phyloP scores from a whole-genome alignment of 192 early-diverging fungal species.

The Allomyces macrogynus region DNA sequence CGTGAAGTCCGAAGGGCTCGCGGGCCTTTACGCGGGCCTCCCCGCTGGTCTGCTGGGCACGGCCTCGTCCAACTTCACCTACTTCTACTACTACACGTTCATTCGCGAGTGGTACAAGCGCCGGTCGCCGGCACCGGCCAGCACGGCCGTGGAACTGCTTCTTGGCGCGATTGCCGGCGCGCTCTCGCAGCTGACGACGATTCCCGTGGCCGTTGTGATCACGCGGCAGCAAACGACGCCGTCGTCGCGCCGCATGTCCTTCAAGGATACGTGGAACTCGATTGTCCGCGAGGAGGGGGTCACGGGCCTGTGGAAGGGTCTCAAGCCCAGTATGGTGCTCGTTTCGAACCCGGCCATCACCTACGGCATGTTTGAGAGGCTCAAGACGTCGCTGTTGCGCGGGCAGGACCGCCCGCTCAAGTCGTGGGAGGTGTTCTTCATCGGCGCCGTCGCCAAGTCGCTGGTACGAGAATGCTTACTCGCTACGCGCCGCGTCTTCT shows the following conservation, averaged over 20 bases:
- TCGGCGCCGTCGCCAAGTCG: constrained; percentile 84
- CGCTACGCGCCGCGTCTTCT: too few species aligned
- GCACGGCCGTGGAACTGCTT: constrained; percentile 64
- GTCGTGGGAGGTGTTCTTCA: constrained; percentile 63
- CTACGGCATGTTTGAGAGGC: constrained; percentile 78
- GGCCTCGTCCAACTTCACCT: constrained; percentile 56
- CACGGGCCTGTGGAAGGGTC: constrained; percentile 71
- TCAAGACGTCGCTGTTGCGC: constrained; percentile 38
- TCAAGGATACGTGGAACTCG: constrained; percentile 38
- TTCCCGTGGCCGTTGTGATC: constrained; percentile 83
- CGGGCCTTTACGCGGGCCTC: constrained; percentile 76
- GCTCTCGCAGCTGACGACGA: constrained; percentile 65
- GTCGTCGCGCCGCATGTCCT: constrained; percentile 34
- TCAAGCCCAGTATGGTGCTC: constrained; percentile 76
- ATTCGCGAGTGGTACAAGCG: constrained; percentile 41
- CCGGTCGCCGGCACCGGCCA: constrained; percentile 27
- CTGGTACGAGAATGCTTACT: constrained; percentile 21
- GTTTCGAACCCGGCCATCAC: constrained; percentile 94
- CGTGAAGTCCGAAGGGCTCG: constrained; percentile 53
- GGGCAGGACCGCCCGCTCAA: constrained; percentile 9
- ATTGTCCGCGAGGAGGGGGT: constrained; percentile 65
- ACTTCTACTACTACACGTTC: constrained; percentile 66
- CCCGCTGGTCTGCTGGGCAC: constrained; percentile 61
- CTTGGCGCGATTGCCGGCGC: constrained; percentile 82
- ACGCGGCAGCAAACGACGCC: constrained; percentile 81